A percentile compares a stretch with the other conserved stretches of the same genome.
phyloP scores from a whole-genome alignment of 139 green algal genomes.

The Volvox reticuliferus region DNA sequence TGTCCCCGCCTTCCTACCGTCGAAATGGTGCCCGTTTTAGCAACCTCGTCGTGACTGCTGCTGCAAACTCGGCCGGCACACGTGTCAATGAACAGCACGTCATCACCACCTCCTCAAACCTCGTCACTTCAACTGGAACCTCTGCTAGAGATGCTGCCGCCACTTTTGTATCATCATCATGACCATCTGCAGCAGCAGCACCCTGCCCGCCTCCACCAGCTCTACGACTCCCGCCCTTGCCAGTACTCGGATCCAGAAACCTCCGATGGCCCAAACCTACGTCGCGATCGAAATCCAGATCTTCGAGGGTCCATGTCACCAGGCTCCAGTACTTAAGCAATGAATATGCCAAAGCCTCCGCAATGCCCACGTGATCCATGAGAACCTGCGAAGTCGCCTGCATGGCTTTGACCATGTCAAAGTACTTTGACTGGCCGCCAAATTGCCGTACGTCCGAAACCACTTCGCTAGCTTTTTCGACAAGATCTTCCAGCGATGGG shows the following conservation, averaged over 20 bases:
- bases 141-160: neutral
- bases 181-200: too few relatives aligned
- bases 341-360: slow-evolving; percentile 1
- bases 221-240: neutral
- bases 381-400: neutral
- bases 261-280: too few relatives aligned
- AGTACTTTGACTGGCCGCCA: neutral
- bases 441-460: neutral
- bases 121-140: neutral
- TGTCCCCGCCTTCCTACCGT: too few relatives aligned
- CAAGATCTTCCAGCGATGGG: neutral
- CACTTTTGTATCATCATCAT: neutral
- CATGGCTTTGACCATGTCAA: neutral
- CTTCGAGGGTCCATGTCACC: neutral
- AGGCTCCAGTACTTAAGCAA: neutral
- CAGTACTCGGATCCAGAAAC: too few relatives aligned
- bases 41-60: neutral
- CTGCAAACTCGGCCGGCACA: slow-evolving; percentile 2
- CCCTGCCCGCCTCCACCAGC: neutral
- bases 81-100: neutral
- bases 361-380: slow-evolving; percentile 14
- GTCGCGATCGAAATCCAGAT: too few relatives aligned
- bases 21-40: neutral
- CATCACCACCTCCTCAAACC: neutral
- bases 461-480: neutral